These are phyloP conservation scores for Pneumocystis wakefieldiae DNA, from an alignment of 1,139 yeast species.

Conservation along the genomic window DNA sequence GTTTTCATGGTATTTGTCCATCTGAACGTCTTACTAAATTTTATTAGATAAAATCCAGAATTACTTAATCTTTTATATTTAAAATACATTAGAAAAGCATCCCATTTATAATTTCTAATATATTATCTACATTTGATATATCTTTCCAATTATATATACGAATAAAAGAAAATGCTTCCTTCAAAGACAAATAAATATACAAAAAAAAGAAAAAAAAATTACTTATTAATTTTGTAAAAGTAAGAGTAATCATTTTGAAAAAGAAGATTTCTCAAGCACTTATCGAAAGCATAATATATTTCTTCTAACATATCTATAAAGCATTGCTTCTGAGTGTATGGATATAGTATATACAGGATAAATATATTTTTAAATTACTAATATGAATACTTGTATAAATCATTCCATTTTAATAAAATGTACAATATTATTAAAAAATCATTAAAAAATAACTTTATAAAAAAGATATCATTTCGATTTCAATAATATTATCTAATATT, in stretches of 20 bases:
- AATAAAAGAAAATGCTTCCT: constrained; percentile 36
- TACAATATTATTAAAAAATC: background rate
- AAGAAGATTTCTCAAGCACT: constrained; percentile 41
- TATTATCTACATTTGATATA: constrained; percentile 20
- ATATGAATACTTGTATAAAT: background rate
- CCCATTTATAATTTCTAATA: constrained; percentile 7
- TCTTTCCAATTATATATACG: constrained; percentile 25
- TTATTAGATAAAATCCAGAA: constrained; percentile 32
- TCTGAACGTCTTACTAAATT: constrained; percentile 36
- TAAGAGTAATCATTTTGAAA: constrained; percentile 52
- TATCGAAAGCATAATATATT: background rate
- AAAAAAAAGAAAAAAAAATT: constrained; percentile 17
- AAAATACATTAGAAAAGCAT: constrained; percentile 25
- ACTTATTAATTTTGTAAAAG: constrained; percentile 34
- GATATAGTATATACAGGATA: constrained; percentile 30
- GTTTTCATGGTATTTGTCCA: constrained; percentile 23
- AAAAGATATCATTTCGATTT: background rate
- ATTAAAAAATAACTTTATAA: background rate
- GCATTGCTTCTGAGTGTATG: constrained; percentile 37
- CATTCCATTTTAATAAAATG: background rate
- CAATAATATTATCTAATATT: background rate
- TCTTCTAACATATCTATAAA: constrained; percentile 9
- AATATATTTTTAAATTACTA: background rate
- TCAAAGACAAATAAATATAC: constrained; percentile 34
- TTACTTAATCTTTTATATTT: constrained; percentile 30